Base-by-base conservation (phyloP, 1,284 basidiomycete species). In the Ustilago crameri region DNA sequence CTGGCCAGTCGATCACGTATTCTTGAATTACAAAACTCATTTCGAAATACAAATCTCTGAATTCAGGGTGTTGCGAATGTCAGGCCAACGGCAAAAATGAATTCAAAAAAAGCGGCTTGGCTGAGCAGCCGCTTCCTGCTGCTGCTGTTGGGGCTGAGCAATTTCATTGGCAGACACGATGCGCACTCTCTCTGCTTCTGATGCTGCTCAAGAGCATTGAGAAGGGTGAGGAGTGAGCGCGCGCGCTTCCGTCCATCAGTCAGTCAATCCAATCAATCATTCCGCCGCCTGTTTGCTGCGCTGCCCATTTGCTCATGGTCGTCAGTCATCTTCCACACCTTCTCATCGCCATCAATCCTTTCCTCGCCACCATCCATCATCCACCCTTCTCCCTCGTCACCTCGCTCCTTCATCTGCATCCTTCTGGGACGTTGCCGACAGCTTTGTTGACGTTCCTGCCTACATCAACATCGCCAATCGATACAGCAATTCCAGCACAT, bases 291-390 rank as follows among this genome's bases (percentile, higher is more conserved):
- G 47, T 37, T 37, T 8, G 35, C 14, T 9, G 30, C 30, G 7
- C 12, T 30, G 30, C 30, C 32, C 55, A n/a, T 50, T 26, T 26
- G 20, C 30, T 15, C 8, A 4, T 23, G 14, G 20, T 43, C 41
- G 41, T 20, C 24, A 42, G 43, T 54, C 51, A 40, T 32, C 34
- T 50, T 35, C 30, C 27, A 30, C 12, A 3, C 37, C 27, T 15
- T 47, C 60, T 49, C 50, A 47, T 51, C 63, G 51, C 38, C 62
- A 55, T 65, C 62, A 47, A 24, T 43, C 47, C 43, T 49, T 27
- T 23, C 32, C 47, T 65, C 47, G 38, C 51, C 63, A 55, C 56
- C 63, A 55, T 32, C 56, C 32, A n/a, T 22, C 37, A n/a, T 22
- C 22, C 40, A 22, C 24, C 7, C 40, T 40, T 41, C 53, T 40